These are phyloP conservation scores for Penicillium flavigenum DNA, from an alignment of 495 filamentous ascomycete species.

Conservation along the genomic window DNA sequence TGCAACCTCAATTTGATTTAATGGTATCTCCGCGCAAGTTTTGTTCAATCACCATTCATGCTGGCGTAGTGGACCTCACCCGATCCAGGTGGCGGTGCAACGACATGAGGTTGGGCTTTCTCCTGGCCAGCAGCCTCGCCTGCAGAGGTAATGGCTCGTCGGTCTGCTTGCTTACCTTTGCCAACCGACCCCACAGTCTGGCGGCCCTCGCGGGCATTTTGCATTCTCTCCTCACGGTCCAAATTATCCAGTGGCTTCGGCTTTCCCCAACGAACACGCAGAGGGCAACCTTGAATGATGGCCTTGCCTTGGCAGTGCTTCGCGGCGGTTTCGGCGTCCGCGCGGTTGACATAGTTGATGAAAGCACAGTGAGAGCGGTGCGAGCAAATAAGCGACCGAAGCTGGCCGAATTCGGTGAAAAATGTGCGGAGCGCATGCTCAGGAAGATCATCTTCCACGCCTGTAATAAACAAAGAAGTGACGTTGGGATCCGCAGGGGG, in stretches of 20 bases:
- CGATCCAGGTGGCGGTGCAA: slow-evolving; percentile 82
- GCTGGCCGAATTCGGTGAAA: slow-evolving; percentile 81
- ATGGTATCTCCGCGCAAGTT: background rate
- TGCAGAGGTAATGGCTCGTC: slow-evolving; percentile 36
- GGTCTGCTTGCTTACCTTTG: slow-evolving; percentile 32
- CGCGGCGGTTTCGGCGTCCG: slow-evolving; percentile 80
- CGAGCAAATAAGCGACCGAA: slow-evolving; percentile 88
- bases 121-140: slow-evolving; percentile 35
- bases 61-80: slow-evolving; percentile 82
- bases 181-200: slow-evolving; percentile 44
- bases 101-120: slow-evolving; percentile 46
- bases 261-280: slow-evolving; percentile 87
- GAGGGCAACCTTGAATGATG: slow-evolving; percentile 77
- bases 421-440: slow-evolving; percentile 87
- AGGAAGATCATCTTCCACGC: slow-evolving; percentile 92
- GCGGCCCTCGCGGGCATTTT: slow-evolving; percentile 72
- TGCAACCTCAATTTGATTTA: slow-evolving; percentile 24
- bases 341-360: slow-evolving; percentile 83
- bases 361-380: slow-evolving; percentile 97
- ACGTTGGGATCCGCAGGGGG: slow-evolving; percentile 82
- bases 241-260: slow-evolving; percentile 88
- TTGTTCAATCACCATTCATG: slow-evolving; percentile 70
- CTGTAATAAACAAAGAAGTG: slow-evolving; percentile 89
- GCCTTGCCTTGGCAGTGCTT: slow-evolving; percentile 83
- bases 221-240: slow-evolving; percentile 75